phyloP scores from a whole-genome alignment of 192 early-diverging fungal genomes.

The Entrophospora sp. region DNA sequence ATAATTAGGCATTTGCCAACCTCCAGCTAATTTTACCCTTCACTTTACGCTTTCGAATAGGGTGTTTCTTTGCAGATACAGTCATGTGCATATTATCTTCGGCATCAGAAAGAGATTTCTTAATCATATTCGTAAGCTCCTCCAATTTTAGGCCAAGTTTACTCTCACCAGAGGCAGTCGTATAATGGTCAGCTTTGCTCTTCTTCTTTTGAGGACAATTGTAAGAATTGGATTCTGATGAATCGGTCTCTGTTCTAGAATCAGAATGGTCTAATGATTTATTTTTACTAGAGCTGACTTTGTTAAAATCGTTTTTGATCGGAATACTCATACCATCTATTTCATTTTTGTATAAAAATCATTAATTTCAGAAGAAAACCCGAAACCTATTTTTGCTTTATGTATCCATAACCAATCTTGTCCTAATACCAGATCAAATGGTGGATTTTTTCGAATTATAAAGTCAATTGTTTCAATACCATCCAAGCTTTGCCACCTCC shows the following conservation, averaged over 20 bases:
- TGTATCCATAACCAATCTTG: not conserved
- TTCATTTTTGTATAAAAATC: too few species aligned
- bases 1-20: too few species aligned
- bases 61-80: too few species aligned
- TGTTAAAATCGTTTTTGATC: not conserved
- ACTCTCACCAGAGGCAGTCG: not conserved
- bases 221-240: not conserved
- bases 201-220: not conserved
- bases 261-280: not conserved
- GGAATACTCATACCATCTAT: not conserved
- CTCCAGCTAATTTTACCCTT: too few species aligned
- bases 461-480: not conserved
- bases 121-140: not conserved
- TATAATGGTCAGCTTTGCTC: not conserved
- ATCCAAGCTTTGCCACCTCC: not conserved
- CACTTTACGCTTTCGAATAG: too few species aligned
- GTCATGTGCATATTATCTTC: too few species aligned
- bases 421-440: conserved; percentile 4
- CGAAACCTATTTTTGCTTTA: not conserved
- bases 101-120: too few species aligned
- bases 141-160: not conserved
- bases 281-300: not conserved
- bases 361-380: too few species aligned
- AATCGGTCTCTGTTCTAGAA: not conserved
- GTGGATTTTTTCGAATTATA: not conserved